Evolutionary conservation across 805 yeast species (phyloP), one percentile per base, ranked within the genome.

Genomic region (Yarrowia osloensis): DNA sequence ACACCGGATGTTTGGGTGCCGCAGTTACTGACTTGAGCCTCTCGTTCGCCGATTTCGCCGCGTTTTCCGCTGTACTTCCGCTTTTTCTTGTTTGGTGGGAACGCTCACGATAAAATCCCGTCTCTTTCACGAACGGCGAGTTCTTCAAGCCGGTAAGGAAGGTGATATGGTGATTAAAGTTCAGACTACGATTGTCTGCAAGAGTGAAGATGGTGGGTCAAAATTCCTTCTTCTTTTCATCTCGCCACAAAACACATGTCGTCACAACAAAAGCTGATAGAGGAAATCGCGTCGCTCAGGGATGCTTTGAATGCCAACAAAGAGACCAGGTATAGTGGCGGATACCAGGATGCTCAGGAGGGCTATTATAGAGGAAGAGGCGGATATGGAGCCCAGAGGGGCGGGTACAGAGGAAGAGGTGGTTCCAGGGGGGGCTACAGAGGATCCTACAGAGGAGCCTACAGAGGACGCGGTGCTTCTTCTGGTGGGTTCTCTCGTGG

Each of bases 251-350:
- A 15, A 19, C 24, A 35, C 49, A 55, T 57, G 63, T 39, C 63
- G 15, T 54, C 62, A 28, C 47, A 57, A 26, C 63, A 57, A 13
- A 57, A 40, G 31, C 63, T 57, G 49, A 57, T 57, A 28, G 63
- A 57, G 49, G 63, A 57, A 40, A 57, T 57, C 2, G 63, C 63
- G 28, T 57, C 63, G 6, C 49, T 57, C 24, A 22, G 49, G 17
- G 31, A 37, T 13, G 63, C 63, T 15, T 8, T 57, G 39, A 39
- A n/a, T 7, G n/a, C 49, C 49, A 57, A 57, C 39, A 57, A 37
- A 19, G 49, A 57, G 49, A 57, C 63, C 12, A 39, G 29, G 21
- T 57, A 57, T 39, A 57, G 63, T 28, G 63, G 63, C 21, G 63
- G 63, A 13, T 57, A 21, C 15, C 63, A 57, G 37, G 63, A 57